Conservation (phyloP, 2,329 filamentous ascomycete species). For the Fusarium stilboides region DNA sequence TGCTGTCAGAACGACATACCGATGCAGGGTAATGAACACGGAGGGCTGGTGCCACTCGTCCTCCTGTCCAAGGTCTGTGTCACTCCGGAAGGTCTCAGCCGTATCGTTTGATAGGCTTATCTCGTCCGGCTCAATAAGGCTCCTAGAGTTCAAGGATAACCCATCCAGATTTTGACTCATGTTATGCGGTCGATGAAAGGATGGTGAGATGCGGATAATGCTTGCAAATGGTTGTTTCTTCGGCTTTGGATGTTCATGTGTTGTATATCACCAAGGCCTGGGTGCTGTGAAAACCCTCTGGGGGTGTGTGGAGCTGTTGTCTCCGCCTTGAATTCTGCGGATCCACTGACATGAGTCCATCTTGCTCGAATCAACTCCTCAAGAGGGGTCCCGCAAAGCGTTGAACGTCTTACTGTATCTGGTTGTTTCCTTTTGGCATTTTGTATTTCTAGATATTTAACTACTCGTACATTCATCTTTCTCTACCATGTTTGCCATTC, state of each 20-base stretch:
- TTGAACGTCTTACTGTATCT: not conserved
- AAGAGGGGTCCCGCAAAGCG: not conserved
- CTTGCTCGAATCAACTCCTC: not conserved
- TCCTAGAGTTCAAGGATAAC: not conserved
- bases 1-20: not conserved
- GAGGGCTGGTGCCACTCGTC: conserved; percentile 7
- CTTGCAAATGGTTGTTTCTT: too few relatives aligned
- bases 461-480: too few relatives aligned
- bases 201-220: not conserved
- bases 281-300: not conserved
- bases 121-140: not conserved
- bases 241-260: not conserved
- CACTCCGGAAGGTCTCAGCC: not conserved
- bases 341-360: not conserved
- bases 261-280: not conserved
- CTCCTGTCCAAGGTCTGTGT: conserved; percentile 13
- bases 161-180: not conserved
- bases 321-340: not conserved
- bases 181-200: not conserved
- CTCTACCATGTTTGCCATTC: not conserved
- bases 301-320: not conserved
- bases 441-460: too few relatives aligned
- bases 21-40: conserved; percentile 9
- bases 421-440: not conserved
- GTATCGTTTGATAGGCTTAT: not conserved